These are phyloP conservation scores for Diaporthe destruens DNA, from an alignment of 2,329 filamentous ascomycete species.

Conservation along the genomic window DNA sequence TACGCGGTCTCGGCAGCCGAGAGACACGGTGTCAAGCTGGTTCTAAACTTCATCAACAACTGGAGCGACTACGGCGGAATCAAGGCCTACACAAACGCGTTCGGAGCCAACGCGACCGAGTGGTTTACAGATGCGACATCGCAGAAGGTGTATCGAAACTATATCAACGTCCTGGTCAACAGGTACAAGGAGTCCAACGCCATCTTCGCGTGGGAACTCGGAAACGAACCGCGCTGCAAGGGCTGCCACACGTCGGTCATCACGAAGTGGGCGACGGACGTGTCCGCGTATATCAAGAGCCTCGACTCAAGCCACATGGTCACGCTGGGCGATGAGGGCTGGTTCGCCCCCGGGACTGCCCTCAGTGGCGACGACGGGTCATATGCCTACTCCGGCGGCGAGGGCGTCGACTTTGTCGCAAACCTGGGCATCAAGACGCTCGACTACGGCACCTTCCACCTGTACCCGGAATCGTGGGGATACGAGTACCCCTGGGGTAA, in stretches of 20 bases:
- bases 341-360: slow-evolving; percentile 46
- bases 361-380: slow-evolving; percentile 46
- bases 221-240: slow-evolving; percentile 70
- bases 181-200: slow-evolving; percentile 60
- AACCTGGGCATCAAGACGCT: slow-evolving; percentile 64
- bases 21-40: slow-evolving; percentile 70
- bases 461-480: slow-evolving; percentile 51
- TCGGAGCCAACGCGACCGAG: slow-evolving; percentile 62
- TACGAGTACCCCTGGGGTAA: slow-evolving; percentile 39
- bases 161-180: slow-evolving; percentile 59
- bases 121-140: slow-evolving; percentile 66
- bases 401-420: slow-evolving; percentile 65
- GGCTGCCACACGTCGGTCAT: slow-evolving; percentile 70
- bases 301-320: slow-evolving; percentile 73
- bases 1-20: slow-evolving; percentile 73
- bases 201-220: slow-evolving; percentile 66
- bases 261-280: slow-evolving; percentile 68
- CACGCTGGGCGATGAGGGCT: slow-evolving; percentile 69
- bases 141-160: slow-evolving; percentile 64
- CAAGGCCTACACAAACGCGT: slow-evolving; percentile 67
- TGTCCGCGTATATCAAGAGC: slow-evolving; percentile 71
- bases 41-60: slow-evolving; percentile 77
- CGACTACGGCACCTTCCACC: slow-evolving; percentile 62
- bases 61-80: slow-evolving; percentile 78
- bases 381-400: slow-evolving; percentile 65